Evolutionary conservation across 306 rosid genomes (phyloP).

Genomic region (Inga leiocalycina): DNA sequence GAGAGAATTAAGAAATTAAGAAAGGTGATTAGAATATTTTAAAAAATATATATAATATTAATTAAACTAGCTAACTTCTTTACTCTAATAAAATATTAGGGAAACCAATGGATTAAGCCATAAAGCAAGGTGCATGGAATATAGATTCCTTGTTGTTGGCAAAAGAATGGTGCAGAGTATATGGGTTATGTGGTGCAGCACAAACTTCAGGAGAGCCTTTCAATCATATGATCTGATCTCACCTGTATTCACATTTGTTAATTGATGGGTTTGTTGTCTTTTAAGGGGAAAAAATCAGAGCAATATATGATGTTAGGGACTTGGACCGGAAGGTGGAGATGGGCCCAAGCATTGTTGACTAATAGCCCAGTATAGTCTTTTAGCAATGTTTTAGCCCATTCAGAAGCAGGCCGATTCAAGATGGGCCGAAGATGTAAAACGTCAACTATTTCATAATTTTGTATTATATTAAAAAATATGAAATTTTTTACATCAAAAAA

Average conservation of each 20-base stretch:
- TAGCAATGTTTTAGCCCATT: not conserved
- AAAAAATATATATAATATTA: too few relatives aligned
- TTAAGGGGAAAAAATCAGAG: not conserved
- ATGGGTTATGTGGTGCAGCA: not conserved
- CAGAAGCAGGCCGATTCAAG: not conserved
- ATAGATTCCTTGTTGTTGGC: not conserved
- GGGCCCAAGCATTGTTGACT: not conserved
- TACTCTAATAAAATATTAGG: too few relatives aligned
- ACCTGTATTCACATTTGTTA: not conserved
- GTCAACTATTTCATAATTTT: too few relatives aligned
- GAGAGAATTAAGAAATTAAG: too few relatives aligned
- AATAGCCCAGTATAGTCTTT: not conserved
- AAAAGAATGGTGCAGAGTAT: too few relatives aligned
- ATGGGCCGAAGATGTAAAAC: not conserved
- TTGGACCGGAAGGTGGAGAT: not conserved
- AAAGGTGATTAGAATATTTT: too few relatives aligned
- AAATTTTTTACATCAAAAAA: too few relatives aligned
- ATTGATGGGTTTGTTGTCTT: not conserved
- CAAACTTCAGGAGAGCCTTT: not conserved
- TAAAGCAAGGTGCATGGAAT: too few relatives aligned
- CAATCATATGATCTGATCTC: not conserved
- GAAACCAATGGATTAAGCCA: too few relatives aligned
- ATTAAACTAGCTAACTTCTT: too few relatives aligned
- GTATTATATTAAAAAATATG: too few relatives aligned
- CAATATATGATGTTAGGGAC: not conserved